Percentiles rank a stretch among this genome's conserved stretches.
These are phyloP conservation scores for Gentiana dahurica DNA, from an alignment of 257 asterid genomes.

Conservation along the genomic window DNA sequence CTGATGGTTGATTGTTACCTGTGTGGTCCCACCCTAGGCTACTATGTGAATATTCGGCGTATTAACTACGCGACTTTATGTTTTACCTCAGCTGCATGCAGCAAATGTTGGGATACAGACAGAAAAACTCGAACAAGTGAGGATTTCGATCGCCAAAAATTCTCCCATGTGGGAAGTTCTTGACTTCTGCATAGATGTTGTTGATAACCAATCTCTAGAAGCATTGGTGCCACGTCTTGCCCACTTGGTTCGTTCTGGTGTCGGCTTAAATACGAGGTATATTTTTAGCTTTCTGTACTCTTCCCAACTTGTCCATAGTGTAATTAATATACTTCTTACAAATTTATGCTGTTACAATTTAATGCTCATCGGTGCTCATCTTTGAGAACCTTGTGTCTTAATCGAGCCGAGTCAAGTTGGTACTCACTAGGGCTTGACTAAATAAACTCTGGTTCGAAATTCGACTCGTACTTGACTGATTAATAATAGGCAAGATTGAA, in stretches of 20 bases:
- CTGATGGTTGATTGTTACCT: too few relatives aligned
- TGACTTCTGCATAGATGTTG: constrained; percentile 80
- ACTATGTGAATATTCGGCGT: too few relatives aligned
- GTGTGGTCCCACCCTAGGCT: too few relatives aligned
- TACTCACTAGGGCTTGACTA: too few relatives aligned
- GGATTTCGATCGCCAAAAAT: constrained; percentile 84
- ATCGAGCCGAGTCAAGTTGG: too few relatives aligned
- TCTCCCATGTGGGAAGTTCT: constrained; percentile 99
- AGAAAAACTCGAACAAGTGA: constrained; percentile 84
- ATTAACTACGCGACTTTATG: too few relatives aligned
- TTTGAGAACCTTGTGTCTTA: too few relatives aligned
- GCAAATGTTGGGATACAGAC: constrained; percentile 89
- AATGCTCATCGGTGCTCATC: background rate
- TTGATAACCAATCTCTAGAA: constrained; percentile 74
- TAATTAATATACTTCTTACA: background rate
- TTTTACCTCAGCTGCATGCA: constrained; percentile 66
- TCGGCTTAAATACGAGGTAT: constrained; percentile 95
- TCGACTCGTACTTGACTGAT: too few relatives aligned
- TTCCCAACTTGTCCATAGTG: background rate
- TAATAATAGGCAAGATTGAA: too few relatives aligned
- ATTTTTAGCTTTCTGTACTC: background rate
- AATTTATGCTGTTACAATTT: background rate
- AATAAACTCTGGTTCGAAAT: too few relatives aligned
- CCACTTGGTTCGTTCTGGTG: constrained; percentile 72
- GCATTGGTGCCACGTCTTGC: constrained; percentile 81